Conservation (phyloP, 441 rosid species). For the Aquilaria agallochum region DNA sequence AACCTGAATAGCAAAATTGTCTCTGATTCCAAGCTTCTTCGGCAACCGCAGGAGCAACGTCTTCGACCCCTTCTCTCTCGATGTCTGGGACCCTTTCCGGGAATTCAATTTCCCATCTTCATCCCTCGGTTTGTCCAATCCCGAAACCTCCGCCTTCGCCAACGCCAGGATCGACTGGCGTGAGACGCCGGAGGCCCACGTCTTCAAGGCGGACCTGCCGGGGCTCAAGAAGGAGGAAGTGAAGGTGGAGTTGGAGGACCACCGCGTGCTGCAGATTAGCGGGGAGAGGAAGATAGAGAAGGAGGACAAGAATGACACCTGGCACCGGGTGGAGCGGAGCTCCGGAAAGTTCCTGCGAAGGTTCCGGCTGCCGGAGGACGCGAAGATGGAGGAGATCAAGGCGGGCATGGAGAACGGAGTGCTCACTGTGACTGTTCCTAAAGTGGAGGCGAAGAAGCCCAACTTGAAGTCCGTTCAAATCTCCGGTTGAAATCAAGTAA, state of each 20-base stretch:
- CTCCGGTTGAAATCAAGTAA: neutral
- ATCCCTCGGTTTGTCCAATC: too few species aligned
- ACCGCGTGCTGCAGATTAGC: constrained; percentile 2
- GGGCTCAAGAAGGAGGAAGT: too few species aligned
- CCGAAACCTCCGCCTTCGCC: neutral
- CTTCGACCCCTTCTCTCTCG: too few species aligned
- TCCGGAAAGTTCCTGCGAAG: neutral
- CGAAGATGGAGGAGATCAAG: neutral
- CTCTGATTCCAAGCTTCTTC: too few species aligned
- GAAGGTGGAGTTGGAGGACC: too few species aligned
- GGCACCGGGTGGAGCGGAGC: neutral
- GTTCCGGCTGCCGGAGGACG: neutral
- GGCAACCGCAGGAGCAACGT: too few species aligned
- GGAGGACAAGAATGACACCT: constrained; percentile 1
- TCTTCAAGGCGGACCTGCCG: neutral
- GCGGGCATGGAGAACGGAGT: neutral
- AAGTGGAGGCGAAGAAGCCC: constrained; percentile 1
- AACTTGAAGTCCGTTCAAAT: neutral
- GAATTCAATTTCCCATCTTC: too few species aligned
- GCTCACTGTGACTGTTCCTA: neutral
- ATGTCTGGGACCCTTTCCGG: too few species aligned
- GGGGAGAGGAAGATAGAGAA: constrained; percentile 2
- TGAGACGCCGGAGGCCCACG: constrained; percentile 6
- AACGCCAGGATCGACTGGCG: neutral
- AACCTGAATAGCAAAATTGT: neutral